Base-by-base conservation (phyloP, 257 asterid genomes). In the Solanum gracilifrons region DNA sequence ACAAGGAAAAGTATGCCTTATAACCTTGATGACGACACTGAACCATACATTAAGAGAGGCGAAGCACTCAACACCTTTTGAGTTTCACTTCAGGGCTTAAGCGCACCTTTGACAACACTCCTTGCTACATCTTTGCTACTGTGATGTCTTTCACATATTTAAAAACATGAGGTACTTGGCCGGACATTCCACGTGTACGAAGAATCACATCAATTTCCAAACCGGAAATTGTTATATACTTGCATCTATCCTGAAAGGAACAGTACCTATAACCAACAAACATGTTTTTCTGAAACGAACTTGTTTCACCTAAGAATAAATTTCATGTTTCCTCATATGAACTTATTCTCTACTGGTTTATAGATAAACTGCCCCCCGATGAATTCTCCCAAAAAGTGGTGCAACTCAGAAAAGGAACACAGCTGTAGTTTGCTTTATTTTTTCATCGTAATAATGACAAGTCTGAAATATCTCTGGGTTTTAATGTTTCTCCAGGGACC, bases 401-500 rank as follows among this genome's bases (percentile, higher is more conserved):
- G 84, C 32, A 77, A 77, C 21, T 41, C 60, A 13, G 36, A 39
- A 77, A 18, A 46, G 85, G 85, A 46, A 48, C 18, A 9, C 66
- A 7, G 39, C 68, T 46, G n/a, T 80, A 48, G 85, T 80, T 46
- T 46, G 85, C 74, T 33, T n/a, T 88, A 85, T 18, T 29, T 85
- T 41, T 79, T 69, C 72, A 64, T 85, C 62, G 6, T 84, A 21
- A 33, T 90, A 77, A 43, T 31, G 58, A 35, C 33, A 37, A 85
- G 85, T 84, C 82, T 87, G 84, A 88, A 83, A 7, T 87, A 79
- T 83, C 85, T 71, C 55, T 15, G 43, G 29, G 41, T 82, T 64
- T 31, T 82, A 29, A 82, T 20, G 12, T 33, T 82, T 87, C 83
- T 87, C 48, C 89, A 95, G 98, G 91, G 98, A 95, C 90, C 96